A percentile compares a stretch with the other conserved stretches of the same genome.
phyloP scores from a whole-genome alignment of 139 green algal species.

The Picochlorum costavermella region DNA sequence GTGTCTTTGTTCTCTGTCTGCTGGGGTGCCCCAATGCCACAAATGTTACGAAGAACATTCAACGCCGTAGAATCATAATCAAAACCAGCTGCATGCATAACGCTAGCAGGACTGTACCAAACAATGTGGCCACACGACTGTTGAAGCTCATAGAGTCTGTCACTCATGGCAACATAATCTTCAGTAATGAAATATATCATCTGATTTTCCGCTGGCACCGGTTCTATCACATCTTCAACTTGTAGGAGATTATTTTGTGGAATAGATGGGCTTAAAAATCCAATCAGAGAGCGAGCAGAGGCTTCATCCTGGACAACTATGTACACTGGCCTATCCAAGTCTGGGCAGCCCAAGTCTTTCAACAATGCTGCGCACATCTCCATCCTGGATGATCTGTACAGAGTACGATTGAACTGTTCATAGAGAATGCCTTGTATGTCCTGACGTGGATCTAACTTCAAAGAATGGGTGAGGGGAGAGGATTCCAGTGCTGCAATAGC shows the following conservation, averaged over 20 bases:
- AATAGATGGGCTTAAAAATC: too few relatives aligned
- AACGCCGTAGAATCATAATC: conserved; percentile 25
- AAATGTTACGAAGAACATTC: conserved; percentile 11
- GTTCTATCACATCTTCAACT: too few relatives aligned
- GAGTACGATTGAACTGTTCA: background rate
- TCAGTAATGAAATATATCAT: background rate
- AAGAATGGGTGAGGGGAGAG: too few relatives aligned
- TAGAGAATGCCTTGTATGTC: too few relatives aligned
- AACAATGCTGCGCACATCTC: background rate
- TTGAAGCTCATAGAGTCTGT: too few relatives aligned
- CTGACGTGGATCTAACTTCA: too few relatives aligned
- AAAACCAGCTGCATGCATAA: conserved; percentile 21
- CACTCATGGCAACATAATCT: too few relatives aligned
- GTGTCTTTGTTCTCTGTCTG: background rate
- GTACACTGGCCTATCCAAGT: too few relatives aligned
- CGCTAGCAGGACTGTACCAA: conserved; percentile 18
- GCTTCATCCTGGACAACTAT: too few relatives aligned
- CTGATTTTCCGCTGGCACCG: background rate
- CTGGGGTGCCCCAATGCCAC: background rate
- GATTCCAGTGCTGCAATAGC: too few relatives aligned
- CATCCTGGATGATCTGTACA: conserved; percentile 1
- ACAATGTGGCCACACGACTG: background rate
- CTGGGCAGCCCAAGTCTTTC: background rate
- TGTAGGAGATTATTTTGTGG: too few relatives aligned
- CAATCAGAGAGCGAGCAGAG: too few relatives aligned